phyloP scores from a whole-genome alignment of 208 protist genomes.

The Baffinella frigidus region DNA sequence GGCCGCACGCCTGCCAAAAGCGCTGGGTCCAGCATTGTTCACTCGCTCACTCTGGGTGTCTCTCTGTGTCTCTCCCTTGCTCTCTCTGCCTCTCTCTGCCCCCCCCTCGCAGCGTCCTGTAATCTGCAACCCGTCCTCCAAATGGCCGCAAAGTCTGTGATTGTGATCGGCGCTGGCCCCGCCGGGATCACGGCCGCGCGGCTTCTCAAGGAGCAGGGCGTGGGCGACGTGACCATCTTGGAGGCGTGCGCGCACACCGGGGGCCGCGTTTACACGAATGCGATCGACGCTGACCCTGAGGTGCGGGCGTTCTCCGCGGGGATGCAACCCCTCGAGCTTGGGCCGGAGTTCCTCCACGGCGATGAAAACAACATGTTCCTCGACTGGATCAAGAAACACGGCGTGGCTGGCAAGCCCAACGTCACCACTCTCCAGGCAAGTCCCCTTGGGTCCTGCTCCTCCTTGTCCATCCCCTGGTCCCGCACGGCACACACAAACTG shows the following conservation, averaged over 20 bases:
- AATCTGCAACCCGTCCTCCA: too few species aligned
- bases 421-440: neutral
- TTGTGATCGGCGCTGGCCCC: constrained; percentile 47
- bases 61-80: too few species aligned
- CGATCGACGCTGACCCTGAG: too few species aligned
- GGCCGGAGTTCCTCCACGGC: constrained; percentile 66
- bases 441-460: neutral
- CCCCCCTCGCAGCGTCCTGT: too few species aligned
- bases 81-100: too few species aligned
- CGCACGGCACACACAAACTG: too few species aligned
- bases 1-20: too few species aligned
- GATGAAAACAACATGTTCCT: constrained; percentile 37
- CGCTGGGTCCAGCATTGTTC: too few species aligned
- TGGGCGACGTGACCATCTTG: neutral
- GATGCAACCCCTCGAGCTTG: constrained; percentile 33
- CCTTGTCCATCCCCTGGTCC: too few species aligned
- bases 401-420: neutral
- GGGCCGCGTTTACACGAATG: neutral
- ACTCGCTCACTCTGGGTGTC: too few species aligned
- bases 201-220: neutral
- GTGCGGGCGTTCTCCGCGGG: neutral
- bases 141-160: neutral
- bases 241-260: neutral
- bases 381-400: neutral
- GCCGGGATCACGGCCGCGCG: constrained; percentile 16